These are phyloP conservation scores for Paxillus ammoniavirescens DNA, from an alignment of 768 basidiomycete species.

Conservation along the genomic window DNA sequence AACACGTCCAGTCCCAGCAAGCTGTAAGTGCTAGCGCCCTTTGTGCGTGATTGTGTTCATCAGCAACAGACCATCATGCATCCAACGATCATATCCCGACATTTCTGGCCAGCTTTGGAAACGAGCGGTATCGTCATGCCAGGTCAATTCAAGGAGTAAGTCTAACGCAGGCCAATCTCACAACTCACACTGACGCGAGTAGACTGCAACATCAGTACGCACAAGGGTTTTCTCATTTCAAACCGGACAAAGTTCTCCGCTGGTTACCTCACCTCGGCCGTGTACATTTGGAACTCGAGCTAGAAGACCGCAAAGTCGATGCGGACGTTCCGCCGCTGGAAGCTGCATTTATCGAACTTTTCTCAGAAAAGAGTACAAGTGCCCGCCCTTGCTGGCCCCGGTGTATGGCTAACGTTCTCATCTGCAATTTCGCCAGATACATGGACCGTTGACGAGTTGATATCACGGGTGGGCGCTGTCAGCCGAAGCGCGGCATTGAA, in stretches of 20 bases:
- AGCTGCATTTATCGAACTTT: slow-evolving; percentile 87
- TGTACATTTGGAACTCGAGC: slow-evolving; percentile 73
- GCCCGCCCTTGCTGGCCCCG: neutral
- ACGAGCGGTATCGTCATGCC: slow-evolving; percentile 75
- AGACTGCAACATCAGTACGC: slow-evolving; percentile 79
- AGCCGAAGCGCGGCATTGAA: slow-evolving; percentile 66
- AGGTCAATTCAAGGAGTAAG: slow-evolving; percentile 79
- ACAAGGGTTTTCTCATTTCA: slow-evolving; percentile 74
- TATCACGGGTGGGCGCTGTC: slow-evolving; percentile 58
- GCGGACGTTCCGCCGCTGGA: slow-evolving; percentile 84
- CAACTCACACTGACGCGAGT: slow-evolving; percentile 2
- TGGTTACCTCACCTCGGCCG: slow-evolving; percentile 92
- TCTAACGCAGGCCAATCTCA: neutral
- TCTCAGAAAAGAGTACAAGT: slow-evolving; percentile 62
- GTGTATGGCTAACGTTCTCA: neutral
- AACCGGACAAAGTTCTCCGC: slow-evolving; percentile 87
- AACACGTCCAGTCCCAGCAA: slow-evolving; percentile 77
- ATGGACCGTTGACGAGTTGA: slow-evolving; percentile 73
- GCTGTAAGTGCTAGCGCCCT: slow-evolving; percentile 41
- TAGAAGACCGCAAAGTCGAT: slow-evolving; percentile 75
- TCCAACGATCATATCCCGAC: slow-evolving; percentile 86
- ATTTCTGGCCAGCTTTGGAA: slow-evolving; percentile 93
- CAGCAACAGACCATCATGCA: slow-evolving; percentile 63
- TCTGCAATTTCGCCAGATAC: slow-evolving; percentile 40
- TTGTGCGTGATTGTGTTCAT: slow-evolving; percentile 6